Evolutionary conservation across 768 basidiomycete species (phyloP), one percentile per base, ranked within the genome.

Genomic region (Dictyophora rubrovolvata): DNA sequence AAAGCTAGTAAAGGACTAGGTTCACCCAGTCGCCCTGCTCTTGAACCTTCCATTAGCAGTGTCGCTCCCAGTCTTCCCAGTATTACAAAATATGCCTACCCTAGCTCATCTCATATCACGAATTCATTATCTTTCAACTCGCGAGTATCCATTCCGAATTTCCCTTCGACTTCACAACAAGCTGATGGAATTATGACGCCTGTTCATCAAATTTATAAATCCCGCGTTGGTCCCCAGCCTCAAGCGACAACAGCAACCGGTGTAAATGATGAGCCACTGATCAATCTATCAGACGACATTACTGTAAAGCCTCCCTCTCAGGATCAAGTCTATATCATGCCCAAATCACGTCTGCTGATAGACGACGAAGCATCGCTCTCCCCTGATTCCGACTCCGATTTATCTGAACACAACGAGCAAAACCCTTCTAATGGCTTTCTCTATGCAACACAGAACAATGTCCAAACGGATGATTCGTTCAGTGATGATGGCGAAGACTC

Each of bases 211-310:
- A 18, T 56, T 20, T 48, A 54, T 36, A 10, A 23, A 20, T 36
- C 22, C 8, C 53, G 53, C 10, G 18, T 36, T 20, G 53, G 18
- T 20, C 21, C 53, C 5, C 23, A 28, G 20, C 50, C 28, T 14
- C 50, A 51, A 51, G 50, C 21, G 28, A 18, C 21, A 34, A 22
- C 50, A 20, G 21, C 50, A 9, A n/a, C 50, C 28, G 28, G 28
- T 28, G 28, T 7, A 7, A 28, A 28, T 28, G 28, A 28, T 28
- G 28, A 55, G 79, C 84, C 1, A 82, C 83, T 1, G 84, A 85
- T 6, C 87, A 87, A 23, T 87, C 86, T 0, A 73, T 89, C 14
- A 81, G 84, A 14, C 75, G 81, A n/a, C 89, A 88, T 64, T 63
- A 56, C 48, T 59, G 54, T 46, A 58, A 16, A 22, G 54, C 49